Base-by-base conservation (phyloP, 495 filamentous ascomycete species). In the Annulohypoxylon stygium region DNA sequence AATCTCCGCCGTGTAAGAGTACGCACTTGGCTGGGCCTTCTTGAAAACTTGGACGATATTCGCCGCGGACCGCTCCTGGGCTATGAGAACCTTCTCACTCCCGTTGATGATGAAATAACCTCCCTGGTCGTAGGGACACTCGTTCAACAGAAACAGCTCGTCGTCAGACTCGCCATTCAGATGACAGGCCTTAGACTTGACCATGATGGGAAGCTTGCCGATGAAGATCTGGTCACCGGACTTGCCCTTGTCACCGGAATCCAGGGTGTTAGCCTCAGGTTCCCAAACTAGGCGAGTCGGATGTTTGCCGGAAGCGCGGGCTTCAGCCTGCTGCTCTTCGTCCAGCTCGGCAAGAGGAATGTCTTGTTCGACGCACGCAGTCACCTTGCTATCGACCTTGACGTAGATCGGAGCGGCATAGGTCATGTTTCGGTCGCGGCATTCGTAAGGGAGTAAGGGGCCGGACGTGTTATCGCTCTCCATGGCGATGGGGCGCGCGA, bases 21-120 rank as follows among this genome's bases (percentile, higher is more conserved):
- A 97, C 2, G 92, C 90, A 69, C 92, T 94, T 12, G 93, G 93
- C 20, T 90, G 87, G 1, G 94, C 91, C 84, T 99, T 99, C 83
- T 97, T 95, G 88, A 98, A 99, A 18, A 99, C 94, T 82, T 98
- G 95, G 7, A 98, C 95, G 48, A 98, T 98, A 75, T 98, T 99
- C 75, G 95, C 97, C 16, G 97, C 97, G 74, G 93, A 97, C 26
- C 96, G 91, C 80, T 99, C 96, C 80, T 99, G 96, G 1, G 97
- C 97, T 69, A 99, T 98, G 68, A 99, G 81, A 20, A 99, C 96
- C 87, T 99, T 99, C 80, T 99, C 96, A 79, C 93, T 96, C n/a
- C 96, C 96, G 82, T 98, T 99, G 83, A 99, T 98, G 69, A 99
- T 91, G 80, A 99, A 99, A 74, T 99, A 99, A 65, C 96, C 96